Percentiles rank a stretch among this genome's conserved stretches.
Conservation (phyloP, 2,329 filamentous ascomycete genomes). For the Penicillium digitatum region DNA sequence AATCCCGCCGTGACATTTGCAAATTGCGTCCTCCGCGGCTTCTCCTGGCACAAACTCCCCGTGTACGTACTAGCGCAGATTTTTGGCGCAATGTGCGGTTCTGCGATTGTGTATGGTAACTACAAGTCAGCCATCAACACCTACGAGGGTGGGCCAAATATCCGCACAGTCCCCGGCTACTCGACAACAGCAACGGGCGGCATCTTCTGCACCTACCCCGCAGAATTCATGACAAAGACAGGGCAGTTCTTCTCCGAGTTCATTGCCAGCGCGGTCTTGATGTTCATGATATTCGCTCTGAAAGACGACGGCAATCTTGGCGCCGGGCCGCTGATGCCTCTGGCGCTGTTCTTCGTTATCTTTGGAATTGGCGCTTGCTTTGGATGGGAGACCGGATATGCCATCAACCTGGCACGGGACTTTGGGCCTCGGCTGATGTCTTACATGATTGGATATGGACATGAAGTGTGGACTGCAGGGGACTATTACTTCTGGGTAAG, state of each 20-base stretch:
- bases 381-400: constrained; percentile 73
- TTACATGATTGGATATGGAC: constrained; percentile 65
- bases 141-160: constrained; percentile 55
- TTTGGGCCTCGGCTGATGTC: constrained; percentile 65
- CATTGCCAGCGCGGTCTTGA: constrained; percentile 62
- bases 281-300: constrained; percentile 69
- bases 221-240: constrained; percentile 57
- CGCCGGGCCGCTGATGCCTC: constrained; percentile 55
- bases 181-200: constrained; percentile 60
- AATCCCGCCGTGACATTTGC: constrained; percentile 68
- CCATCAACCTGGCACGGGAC: constrained; percentile 69
- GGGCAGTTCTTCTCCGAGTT: constrained; percentile 71
- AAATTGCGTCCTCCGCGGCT: constrained; percentile 64
- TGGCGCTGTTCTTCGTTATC: constrained; percentile 67
- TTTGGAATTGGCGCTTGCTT: constrained; percentile 71
- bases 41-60: constrained; percentile 67
- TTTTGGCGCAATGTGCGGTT: constrained; percentile 62
- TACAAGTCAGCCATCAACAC: constrained; percentile 62
- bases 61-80: constrained; percentile 64
- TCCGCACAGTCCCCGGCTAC: constrained; percentile 59
- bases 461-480: constrained; percentile 63
- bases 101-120: constrained; percentile 59
- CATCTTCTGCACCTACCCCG: constrained; percentile 70
- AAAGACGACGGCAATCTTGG: constrained; percentile 50
- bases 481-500: constrained; percentile 69